Base-by-base conservation (phyloP, 2,329 filamentous ascomycete species). In the Pseudogymnoascus sp. region DNA sequence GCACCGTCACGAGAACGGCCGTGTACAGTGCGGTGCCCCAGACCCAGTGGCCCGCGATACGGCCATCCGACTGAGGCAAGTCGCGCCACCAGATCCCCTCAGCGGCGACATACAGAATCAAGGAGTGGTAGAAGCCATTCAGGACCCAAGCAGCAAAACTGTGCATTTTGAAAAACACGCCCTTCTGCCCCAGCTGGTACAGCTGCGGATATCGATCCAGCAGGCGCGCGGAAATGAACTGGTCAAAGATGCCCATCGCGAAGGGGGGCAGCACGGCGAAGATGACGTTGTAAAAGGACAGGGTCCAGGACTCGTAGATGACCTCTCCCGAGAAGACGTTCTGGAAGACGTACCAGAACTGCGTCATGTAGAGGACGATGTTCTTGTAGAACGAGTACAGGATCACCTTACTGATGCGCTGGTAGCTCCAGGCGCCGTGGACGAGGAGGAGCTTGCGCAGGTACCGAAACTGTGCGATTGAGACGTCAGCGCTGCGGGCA, bases 361-460 rank as follows among this genome's bases (percentile, higher is more conserved):
- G 96, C 65, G 96, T 99, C 89, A 99, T 93, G 78, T 97, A 99
- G 66, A 99, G 81, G 19, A 93, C 89, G 69, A 97, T 97, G 78
- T 99, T 99, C 82, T 99, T 99, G 82, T 99, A 99, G 76, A 97
- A 99, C 6, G 95, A 97, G 78, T 96, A 99, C 66, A 99, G 77
- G 71, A 99, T 97, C 64, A 96, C 92, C 78, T 96, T 96, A 82
- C 90, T 93, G 74, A 99, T 89, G 64, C 95, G 89, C 74, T 97
- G 93, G 74, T 99, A 99, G 74, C 91, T 96, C 95, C 95, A 99
- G 5, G 93, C 88, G 24, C 95, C 95, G 73, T 99, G 95, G 10
- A 99, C 95, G 26, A 99, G 83, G 29, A 97, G 83, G 62, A 99
- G 81, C 77, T 99, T 99, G 68, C 92, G 89, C 60, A 99, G 84